Evolutionary conservation across 495 filamentous ascomycete species (phyloP), one percentile per base, ranked within the genome.

Genomic region (Beverwykella pulmonaria): DNA sequence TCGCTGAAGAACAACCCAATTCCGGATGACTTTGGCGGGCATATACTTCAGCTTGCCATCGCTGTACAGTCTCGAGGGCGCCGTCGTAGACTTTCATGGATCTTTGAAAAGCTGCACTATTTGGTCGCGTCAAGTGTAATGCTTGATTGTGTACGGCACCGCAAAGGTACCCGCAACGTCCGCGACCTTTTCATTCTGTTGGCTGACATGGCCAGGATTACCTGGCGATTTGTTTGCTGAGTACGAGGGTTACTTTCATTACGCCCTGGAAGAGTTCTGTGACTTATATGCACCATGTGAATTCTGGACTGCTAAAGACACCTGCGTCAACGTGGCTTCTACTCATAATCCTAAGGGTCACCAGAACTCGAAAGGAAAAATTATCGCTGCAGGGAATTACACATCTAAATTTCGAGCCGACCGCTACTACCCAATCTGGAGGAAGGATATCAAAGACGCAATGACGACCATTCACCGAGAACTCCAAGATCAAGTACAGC

Each of bases 1-100:
- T 71, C 78, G n/a, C 70, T 80, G 41, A 30, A 44, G 17, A 69
- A 73, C 41, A 77, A 71, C 50, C 78, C 79, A 1, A 77, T 80
- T 30, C 79, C 76, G 12, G 44, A 32, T 15, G 71, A 78, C 27
- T 76, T 80, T 52, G 69, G 71, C 5, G 74, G 67, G 5, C 71
- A 76, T 23, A 77, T 78, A 47, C 58, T 76, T 1, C 65, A 70
- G 23, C 60, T 76, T 2, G 76, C 76, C 25, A 49, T 69, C 3
- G 47, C 53, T 2, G 53, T 76, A 19, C 34, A 53, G 22, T 20
- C 26, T 12, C n/a, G 32, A 15, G 26, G 8, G 1, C 30, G 26
- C 17, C 6, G 20, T 34, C 30, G 30, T 4, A 34, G 12, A 34
- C 4, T 4, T 12, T 34, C 30, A 12, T 34, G 30, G 30, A 34